phyloP scores from a whole-genome alignment of 2,329 filamentous ascomycete genomes.

The Neopestalotiopsis rosae region DNA sequence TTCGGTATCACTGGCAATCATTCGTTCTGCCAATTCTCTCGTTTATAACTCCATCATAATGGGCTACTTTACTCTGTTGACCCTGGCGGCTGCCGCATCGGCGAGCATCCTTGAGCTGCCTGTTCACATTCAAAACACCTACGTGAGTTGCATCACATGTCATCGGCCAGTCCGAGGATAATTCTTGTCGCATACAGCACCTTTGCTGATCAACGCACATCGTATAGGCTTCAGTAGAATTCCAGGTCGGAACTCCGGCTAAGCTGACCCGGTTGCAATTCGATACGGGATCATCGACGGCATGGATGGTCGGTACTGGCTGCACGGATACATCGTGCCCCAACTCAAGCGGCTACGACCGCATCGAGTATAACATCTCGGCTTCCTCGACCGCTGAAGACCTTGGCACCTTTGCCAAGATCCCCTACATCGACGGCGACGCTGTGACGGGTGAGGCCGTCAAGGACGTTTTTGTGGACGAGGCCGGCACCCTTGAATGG shows the following conservation, averaged over 20 bases:
- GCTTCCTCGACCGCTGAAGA: constrained; percentile 31
- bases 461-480: constrained; percentile 32
- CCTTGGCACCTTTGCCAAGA: constrained; percentile 27
- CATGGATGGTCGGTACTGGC: constrained; percentile 37
- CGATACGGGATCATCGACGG: constrained; percentile 41
- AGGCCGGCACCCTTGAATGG: constrained; percentile 28
- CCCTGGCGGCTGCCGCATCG: constrained; percentile 16
- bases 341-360: constrained; percentile 31
- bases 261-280: constrained; percentile 35
- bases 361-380: constrained; percentile 33
- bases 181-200: not conserved
- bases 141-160: constrained; percentile 18
- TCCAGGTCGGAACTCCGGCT: constrained; percentile 35
- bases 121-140: constrained; percentile 21
- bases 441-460: constrained; percentile 30
- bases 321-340: constrained; percentile 32
- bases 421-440: constrained; percentile 38
- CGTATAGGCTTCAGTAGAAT: constrained; percentile 19
- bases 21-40: constrained; percentile 3
- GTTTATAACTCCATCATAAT: not conserved
- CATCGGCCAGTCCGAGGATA: not conserved
- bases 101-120: constrained; percentile 23
- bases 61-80: not conserved
- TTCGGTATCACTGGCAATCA: constrained; percentile 5
- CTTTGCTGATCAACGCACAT: not conserved